Evolutionary conservation across 1,284 basidiomycete genomes (phyloP).

Genomic region (Chalciporus sp.): DNA sequence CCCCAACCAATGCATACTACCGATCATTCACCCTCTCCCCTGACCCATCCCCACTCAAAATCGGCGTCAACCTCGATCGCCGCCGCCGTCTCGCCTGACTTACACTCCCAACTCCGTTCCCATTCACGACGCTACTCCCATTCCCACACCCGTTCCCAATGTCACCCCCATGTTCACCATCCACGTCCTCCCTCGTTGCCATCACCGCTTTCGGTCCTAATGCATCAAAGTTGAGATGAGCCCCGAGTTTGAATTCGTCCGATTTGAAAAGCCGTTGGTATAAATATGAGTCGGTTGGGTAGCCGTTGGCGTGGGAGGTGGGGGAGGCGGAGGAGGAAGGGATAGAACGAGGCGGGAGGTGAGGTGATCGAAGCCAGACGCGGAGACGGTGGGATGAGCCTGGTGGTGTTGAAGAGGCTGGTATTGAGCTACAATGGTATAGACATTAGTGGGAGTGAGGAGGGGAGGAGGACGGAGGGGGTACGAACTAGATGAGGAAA

Average conservation of each 20-base stretch:
- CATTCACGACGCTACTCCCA: no score
- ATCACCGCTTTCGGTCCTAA: slow-evolving; percentile 50
- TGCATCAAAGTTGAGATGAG: slow-evolving; percentile 49
- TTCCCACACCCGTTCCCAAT: no score
- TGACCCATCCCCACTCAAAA: background rate
- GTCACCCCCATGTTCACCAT: no score
- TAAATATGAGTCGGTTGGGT: slow-evolving; percentile 45
- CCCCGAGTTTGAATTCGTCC: slow-evolving; percentile 61
- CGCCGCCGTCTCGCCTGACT: slow-evolving; percentile 1
- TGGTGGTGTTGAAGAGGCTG: slow-evolving; percentile 49
- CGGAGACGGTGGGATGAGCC: slow-evolving; percentile 61
- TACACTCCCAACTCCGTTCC: no score
- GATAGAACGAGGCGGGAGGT: slow-evolving; percentile 8
- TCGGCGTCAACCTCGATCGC: slow-evolving; percentile 13
- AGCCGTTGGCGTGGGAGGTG: slow-evolving; percentile 24
- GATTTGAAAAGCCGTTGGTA: slow-evolving; percentile 64
- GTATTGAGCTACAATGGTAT: slow-evolving; percentile 44
- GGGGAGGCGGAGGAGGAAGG: slow-evolving; percentile 29
- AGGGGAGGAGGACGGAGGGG: background rate
- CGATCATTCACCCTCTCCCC: slow-evolving; percentile 19
- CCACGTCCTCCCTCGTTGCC: slow-evolving; percentile 35
- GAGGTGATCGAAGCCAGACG: slow-evolving; percentile 53
- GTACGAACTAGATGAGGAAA: slow-evolving; percentile 62
- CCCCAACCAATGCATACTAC: background rate
- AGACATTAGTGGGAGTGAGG: no score